Conservation (phyloP, 306 rosid species). For the Rosa rugosa region DNA sequence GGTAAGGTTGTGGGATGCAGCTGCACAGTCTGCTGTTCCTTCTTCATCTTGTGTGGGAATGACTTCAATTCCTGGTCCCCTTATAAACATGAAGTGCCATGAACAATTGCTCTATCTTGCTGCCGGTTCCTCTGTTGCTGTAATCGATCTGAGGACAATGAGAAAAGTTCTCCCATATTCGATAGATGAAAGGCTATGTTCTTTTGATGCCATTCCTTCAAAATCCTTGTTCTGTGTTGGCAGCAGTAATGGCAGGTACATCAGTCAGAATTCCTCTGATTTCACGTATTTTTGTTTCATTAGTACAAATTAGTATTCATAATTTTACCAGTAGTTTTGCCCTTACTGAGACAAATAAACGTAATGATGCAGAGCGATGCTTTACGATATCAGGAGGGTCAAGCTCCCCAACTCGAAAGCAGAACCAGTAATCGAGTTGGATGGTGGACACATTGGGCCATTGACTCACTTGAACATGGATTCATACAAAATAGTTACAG, state of each 20-base stretch:
- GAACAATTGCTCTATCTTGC: conserved; percentile 72
- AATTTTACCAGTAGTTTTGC: neutral
- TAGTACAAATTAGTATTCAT: neutral
- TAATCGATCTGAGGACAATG: conserved; percentile 85
- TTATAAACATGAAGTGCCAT: conserved; percentile 69
- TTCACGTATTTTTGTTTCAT: neutral
- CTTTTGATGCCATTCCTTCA: conserved; percentile 64
- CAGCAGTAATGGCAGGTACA: conserved; percentile 61
- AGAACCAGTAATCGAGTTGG: conserved; percentile 59
- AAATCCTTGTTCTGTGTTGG: conserved; percentile 73
- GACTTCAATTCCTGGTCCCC: conserved; percentile 58
- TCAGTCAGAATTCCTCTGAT: neutral
- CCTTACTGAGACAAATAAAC: conserved; percentile 9
- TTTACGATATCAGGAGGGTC: conserved; percentile 78
- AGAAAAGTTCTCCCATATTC: conserved; percentile 58
- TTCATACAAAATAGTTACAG: conserved; percentile 70
- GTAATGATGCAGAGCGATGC: conserved; percentile 67
- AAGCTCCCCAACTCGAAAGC: conserved; percentile 35
- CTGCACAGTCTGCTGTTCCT: conserved; percentile 55
- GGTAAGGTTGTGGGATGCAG: conserved; percentile 88
- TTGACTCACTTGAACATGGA: conserved; percentile 64
- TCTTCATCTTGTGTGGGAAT: conserved; percentile 82
- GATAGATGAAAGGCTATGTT: conserved; percentile 44
- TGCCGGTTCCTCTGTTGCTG: conserved; percentile 62
- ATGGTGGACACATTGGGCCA: conserved; percentile 64